phyloP scores from a whole-genome alignment of 495 filamentous ascomycete genomes.

The Aspergillus sparsus region DNA sequence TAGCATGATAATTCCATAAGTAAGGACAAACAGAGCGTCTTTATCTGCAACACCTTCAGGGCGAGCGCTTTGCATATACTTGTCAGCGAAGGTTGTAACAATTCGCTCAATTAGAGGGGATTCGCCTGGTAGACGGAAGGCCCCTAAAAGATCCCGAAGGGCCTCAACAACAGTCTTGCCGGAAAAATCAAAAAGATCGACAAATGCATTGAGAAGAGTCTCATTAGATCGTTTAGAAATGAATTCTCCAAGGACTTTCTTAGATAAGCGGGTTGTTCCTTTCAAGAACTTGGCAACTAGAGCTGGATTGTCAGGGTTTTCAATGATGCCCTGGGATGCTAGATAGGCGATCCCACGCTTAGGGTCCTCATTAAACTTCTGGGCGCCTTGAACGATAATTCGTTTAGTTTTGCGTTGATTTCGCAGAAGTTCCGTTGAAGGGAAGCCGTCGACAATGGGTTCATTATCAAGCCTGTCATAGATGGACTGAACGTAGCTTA shows the following conservation, averaged over 20 bases:
- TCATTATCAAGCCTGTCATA: slow-evolving; percentile 79
- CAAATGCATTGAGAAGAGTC: slow-evolving; percentile 74
- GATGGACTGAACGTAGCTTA: slow-evolving; percentile 89
- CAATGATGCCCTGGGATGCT: slow-evolving; percentile 78
- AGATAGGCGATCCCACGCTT: slow-evolving; percentile 88
- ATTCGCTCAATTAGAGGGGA: slow-evolving; percentile 91
- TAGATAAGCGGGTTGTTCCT: slow-evolving; percentile 83
- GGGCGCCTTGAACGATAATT: slow-evolving; percentile 81
- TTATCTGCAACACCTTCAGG: slow-evolving; percentile 80
- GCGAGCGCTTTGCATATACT: slow-evolving; percentile 73
- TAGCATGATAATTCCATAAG: slow-evolving; percentile 94
- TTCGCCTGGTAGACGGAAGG: slow-evolving; percentile 95
- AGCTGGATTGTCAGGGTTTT: slow-evolving; percentile 67
- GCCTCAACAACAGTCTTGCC: slow-evolving; percentile 89
- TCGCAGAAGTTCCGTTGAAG: slow-evolving; percentile 61
- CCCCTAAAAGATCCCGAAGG: slow-evolving; percentile 78
- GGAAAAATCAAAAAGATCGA: slow-evolving; percentile 81
- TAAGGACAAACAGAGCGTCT: slow-evolving; percentile 87
- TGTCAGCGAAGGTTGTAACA: slow-evolving; percentile 79
- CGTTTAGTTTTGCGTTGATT: slow-evolving; percentile 78
- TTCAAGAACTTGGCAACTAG: slow-evolving; percentile 80
- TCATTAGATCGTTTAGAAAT: slow-evolving; percentile 88
- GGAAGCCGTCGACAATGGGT: slow-evolving; percentile 64
- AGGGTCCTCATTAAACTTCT: slow-evolving; percentile 93
- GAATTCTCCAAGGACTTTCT: slow-evolving; percentile 87